Evolutionary conservation across 768 basidiomycete species (phyloP), one percentile per base, ranked within the genome.

Genomic region (Auricularia sp.): DNA sequence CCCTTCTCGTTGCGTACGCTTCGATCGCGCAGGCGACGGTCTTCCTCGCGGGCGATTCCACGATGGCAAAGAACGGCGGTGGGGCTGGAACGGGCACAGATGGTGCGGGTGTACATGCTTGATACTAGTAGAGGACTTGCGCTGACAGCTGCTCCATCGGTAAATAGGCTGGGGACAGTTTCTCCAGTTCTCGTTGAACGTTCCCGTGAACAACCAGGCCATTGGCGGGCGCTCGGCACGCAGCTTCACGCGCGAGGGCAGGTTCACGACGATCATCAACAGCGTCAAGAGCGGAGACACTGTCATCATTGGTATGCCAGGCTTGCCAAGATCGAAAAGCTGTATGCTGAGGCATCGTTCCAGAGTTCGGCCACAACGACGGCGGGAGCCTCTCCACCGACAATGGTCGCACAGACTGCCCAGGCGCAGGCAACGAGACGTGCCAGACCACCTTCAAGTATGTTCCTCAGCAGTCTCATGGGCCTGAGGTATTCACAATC

Each of bases 361-460:
- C 18, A 64, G 64, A 78, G 65, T 81, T 83, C 61, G 81, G 81
- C 2, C 82, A 82, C 67, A 83, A 82, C 67, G 81, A 82, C 62
- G 70, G 70, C 14, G 56, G 56, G 33, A 67, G 66, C 66, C 77
- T 77, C 34, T 33, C 37, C 24, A 65, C 70, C 37, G 70, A 62
- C 63, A 64, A 61, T 54, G 62, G 63, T 37, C 63, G 54, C 54
- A 68, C 47, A 18, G 56, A 59, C 29, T 59, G 56, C 29, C 34
- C 56, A 10, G 56, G 56, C 14, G 34, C 14, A n/a, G 56, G 56
- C 21, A 34, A 6, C 14, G 24, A 59, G 56, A 59, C 56, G 10
- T 59, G 56, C 29, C 24, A 29, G 56, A 59, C 56, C 4, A 18
- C 18, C 21, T 59, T 33, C 34, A 24, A 59, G 56, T 59, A 18